Conservation (phyloP, 2,329 filamentous ascomycete genomes). For the Phialocephala sp. region DNA sequence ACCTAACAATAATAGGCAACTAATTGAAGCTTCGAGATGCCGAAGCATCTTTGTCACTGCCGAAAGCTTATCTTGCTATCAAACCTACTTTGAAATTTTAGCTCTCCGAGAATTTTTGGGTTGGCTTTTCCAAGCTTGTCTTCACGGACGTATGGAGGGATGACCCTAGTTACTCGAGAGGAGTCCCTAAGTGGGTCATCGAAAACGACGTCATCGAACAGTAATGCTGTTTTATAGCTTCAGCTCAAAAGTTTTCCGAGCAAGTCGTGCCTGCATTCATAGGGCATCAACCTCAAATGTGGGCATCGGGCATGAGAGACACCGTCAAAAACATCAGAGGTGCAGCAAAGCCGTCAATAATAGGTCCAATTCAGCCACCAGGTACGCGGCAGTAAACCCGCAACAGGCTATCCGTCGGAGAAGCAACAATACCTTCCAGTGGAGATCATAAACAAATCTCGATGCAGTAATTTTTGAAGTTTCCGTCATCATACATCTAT, state of each 20-base stretch:
- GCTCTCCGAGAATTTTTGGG: neutral
- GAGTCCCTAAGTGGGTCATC: neutral
- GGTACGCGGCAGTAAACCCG: too few relatives aligned
- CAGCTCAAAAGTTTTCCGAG: neutral
- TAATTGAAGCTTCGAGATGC: neutral
- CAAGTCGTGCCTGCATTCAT: constrained; percentile 4
- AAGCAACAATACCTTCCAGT: neutral
- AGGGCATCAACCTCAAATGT: neutral
- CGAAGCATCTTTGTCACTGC: neutral
- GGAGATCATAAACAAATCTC: neutral
- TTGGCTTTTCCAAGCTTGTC: neutral
- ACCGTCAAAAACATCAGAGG: neutral
- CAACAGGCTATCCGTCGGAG: neutral
- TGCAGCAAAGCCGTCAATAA: neutral
- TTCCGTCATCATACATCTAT: too few relatives aligned
- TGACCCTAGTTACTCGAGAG: neutral
- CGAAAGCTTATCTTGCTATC: constrained; percentile 1
- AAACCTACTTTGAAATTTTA: neutral
- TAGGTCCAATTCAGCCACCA: too few relatives aligned
- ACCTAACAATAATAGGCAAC: too few relatives aligned
- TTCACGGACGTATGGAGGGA: neutral
- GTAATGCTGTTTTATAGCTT: neutral
- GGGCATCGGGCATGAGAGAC: neutral
- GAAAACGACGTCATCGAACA: constrained; percentile 5
- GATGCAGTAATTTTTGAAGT: neutral